Conservation (phyloP, 75 land plant genomes). For the Picea glauca region DNA sequence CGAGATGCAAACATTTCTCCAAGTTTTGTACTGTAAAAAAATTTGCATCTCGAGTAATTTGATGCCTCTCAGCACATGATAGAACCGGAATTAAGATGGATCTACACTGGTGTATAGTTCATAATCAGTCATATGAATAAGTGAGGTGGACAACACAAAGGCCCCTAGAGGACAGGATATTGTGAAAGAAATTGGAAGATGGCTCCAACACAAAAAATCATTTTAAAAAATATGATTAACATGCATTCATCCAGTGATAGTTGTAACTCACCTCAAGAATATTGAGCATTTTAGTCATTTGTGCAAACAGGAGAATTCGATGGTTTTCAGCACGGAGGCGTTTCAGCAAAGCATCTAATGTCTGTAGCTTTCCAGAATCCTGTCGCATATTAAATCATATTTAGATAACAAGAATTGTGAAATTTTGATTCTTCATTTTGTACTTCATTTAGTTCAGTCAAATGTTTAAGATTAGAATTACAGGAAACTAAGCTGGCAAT, state of each 20-base stretch:
- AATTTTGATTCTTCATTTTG: background rate
- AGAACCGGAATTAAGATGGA: too few species aligned
- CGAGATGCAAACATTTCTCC: too few species aligned
- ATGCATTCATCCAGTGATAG: background rate
- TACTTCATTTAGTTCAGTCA: background rate
- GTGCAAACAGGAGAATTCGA: conserved; percentile 97
- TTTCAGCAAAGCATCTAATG: conserved; percentile 75
- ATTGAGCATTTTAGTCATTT: conserved; percentile 99
- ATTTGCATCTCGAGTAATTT: too few species aligned
- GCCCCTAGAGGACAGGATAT: background rate
- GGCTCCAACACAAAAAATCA: background rate
- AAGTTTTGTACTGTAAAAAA: too few species aligned
- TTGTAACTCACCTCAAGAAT: conserved; percentile 78
- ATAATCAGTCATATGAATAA: too few species aligned
- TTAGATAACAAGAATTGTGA: background rate
- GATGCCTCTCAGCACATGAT: too few species aligned
- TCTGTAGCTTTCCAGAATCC: conserved; percentile 98
- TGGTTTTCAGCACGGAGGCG: conserved; percentile 88
- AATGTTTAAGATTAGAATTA: background rate
- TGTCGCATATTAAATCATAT: conserved; percentile 11
- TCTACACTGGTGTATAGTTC: background rate
- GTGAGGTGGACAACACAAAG: background rate
- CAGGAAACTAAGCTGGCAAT: background rate
- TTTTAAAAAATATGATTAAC: background rate
- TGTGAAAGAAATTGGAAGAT: background rate